Percentiles rank a stretch among this genome's conserved stretches.
Conservation (phyloP, 2,329 filamentous ascomycete genomes). For the Verticillium longisporum region DNA sequence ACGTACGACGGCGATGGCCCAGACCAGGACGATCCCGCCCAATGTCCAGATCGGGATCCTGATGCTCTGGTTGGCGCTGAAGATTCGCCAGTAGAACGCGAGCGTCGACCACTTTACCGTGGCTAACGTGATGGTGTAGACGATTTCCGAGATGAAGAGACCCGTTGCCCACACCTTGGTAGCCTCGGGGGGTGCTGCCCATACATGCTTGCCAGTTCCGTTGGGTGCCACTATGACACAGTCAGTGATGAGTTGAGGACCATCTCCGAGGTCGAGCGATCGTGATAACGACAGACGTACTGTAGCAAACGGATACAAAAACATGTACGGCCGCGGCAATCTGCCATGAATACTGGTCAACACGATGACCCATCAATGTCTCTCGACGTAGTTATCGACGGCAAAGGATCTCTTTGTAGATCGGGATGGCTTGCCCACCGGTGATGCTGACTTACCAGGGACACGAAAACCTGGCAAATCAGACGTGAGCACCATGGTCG, state of each 20-base stretch:
- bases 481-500: not conserved
- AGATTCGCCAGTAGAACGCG: constrained; percentile 18
- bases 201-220: constrained; percentile 16
- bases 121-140: constrained; percentile 12
- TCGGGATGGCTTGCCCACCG: not conserved
- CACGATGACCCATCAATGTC: not conserved
- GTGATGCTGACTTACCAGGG: constrained; percentile 11
- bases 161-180: constrained; percentile 12
- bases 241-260: not conserved
- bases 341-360: not conserved
- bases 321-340: constrained; percentile 9
- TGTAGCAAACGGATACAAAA: constrained; percentile 9
- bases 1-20: constrained; percentile 16
- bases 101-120: constrained; percentile 17
- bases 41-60: constrained; percentile 12
- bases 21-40: constrained; percentile 8
- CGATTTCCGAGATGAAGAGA: constrained; percentile 15
- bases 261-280: too few relatives aligned
- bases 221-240: constrained; percentile 10
- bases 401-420: not conserved
- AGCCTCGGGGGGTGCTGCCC: constrained; percentile 13
- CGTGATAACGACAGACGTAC: too few relatives aligned
- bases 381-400: not conserved
- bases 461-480: not conserved
- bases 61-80: constrained; percentile 13